A percentile compares a stretch with the other conserved stretches of the same genome.
These are phyloP conservation scores for Solanum bulbocastanum DNA, from an alignment of 257 asterid species.

Conservation along the genomic window DNA sequence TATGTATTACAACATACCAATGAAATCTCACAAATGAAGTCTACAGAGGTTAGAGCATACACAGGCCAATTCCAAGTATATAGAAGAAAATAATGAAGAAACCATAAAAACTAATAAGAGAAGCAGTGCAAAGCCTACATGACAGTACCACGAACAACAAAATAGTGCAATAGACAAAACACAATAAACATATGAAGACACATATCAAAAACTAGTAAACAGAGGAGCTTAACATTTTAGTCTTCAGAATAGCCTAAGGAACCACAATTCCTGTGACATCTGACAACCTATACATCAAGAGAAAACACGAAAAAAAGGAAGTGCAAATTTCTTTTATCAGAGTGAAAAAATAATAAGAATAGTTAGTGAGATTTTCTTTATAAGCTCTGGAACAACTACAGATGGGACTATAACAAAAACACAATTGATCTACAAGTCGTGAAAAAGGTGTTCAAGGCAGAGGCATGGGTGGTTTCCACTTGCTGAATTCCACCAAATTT, in stretches of 20 bases:
- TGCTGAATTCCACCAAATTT: slow-evolving; percentile 63
- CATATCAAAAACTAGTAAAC: neutral
- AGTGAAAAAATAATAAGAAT: neutral
- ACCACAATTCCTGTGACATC: neutral
- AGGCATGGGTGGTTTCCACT: slow-evolving; percentile 71
- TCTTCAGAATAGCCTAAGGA: too few species aligned
- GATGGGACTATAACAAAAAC: neutral
- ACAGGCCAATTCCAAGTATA: neutral
- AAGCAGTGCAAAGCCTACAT: too few species aligned
- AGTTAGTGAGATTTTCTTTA: neutral
- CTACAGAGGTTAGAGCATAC: too few species aligned
- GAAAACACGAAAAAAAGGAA: neutral
- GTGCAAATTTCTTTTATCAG: neutral
- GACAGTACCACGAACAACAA: too few species aligned
- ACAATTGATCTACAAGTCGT: neutral
- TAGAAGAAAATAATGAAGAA: too few species aligned
- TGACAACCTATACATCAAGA: neutral
- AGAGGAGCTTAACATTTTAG: neutral
- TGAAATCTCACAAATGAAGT: neutral
- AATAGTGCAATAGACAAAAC: neutral
- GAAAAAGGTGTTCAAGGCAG: slow-evolving; percentile 38
- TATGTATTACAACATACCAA: neutral
- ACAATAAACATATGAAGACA: neutral
- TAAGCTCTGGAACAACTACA: neutral
- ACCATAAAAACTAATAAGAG: too few species aligned